A percentile compares a stretch with the other conserved stretches of the same genome.
These are phyloP conservation scores for Oryza longistaminata DNA, from an alignment of 176 grass and related monocot genomes.

Conservation along the genomic window DNA sequence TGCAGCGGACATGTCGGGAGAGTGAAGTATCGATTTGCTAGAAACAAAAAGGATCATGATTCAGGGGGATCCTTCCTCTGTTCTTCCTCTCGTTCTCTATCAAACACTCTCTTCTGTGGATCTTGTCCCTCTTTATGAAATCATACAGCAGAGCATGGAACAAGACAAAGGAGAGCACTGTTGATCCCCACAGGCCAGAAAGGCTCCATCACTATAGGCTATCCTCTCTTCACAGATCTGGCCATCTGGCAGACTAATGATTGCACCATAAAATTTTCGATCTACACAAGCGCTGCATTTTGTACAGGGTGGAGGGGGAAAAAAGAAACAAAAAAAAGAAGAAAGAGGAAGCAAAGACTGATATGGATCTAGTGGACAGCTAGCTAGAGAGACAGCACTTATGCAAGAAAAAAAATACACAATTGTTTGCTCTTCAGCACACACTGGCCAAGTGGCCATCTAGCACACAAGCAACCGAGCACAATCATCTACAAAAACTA, in stretches of 20 bases:
- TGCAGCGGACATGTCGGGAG: slow-evolving; percentile 45
- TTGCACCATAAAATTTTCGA: slow-evolving; percentile 58
- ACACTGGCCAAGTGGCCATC: slow-evolving; percentile 35
- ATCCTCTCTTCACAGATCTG: slow-evolving; percentile 47
- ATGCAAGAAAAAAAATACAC: slow-evolving; percentile 31
- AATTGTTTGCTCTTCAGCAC: slow-evolving; percentile 48
- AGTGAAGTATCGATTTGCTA: neutral
- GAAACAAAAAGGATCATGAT: slow-evolving; percentile 3
- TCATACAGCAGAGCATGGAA: slow-evolving; percentile 49
- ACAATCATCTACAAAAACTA: slow-evolving; percentile 55
- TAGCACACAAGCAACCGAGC: slow-evolving; percentile 40
- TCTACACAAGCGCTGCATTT: slow-evolving; percentile 47
- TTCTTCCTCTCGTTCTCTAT: neutral
- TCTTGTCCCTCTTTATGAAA: slow-evolving; percentile 38
- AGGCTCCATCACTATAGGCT: slow-evolving; percentile 35
- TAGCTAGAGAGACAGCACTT: slow-evolving; percentile 36
- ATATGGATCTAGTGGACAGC: slow-evolving; percentile 47
- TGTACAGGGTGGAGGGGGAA: slow-evolving; percentile 54
- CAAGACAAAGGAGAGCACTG: slow-evolving; percentile 40
- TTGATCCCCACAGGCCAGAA: slow-evolving; percentile 41
- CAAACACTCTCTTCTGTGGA: slow-evolving; percentile 29
- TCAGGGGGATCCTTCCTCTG: slow-evolving; percentile 7
- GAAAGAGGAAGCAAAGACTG: neutral
- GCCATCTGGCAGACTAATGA: slow-evolving; percentile 54
- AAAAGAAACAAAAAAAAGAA: neutral